phyloP scores from a whole-genome alignment of 2,329 filamentous ascomycete genomes.

The Beauveria sp. region DNA sequence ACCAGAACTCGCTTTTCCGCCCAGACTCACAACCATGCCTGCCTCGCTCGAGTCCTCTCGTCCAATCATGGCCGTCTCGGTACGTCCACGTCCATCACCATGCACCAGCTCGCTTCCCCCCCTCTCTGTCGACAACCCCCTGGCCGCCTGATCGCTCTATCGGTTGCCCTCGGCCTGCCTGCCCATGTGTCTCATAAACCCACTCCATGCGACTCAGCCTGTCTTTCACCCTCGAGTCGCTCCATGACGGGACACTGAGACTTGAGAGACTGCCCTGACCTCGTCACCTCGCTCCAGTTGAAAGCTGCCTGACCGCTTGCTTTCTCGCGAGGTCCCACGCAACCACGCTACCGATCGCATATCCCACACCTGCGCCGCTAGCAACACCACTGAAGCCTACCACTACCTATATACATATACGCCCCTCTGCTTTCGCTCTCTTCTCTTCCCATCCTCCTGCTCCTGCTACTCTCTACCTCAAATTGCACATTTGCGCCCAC shows the following conservation, averaged over 20 bases:
- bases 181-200: slow-evolving; percentile 5
- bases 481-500: neutral
- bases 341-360: neutral
- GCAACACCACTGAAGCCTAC: neutral
- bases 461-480: neutral
- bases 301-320: too few species aligned
- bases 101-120: slow-evolving; percentile 1
- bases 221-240: neutral
- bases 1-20: neutral
- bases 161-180: neutral
- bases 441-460: neutral
- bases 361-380: neutral
- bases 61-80: slow-evolving; percentile 56
- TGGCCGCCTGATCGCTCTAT: neutral
- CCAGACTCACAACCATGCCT: slow-evolving; percentile 39
- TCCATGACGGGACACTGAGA: neutral
- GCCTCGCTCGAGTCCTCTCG: slow-evolving; percentile 52
- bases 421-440: neutral
- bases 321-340: too few species aligned
- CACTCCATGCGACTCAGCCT: slow-evolving; percentile 1
- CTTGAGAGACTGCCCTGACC: neutral
- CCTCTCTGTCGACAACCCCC: neutral
- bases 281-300: too few species aligned
- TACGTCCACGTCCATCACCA: slow-evolving; percentile 29
- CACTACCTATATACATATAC: neutral